Conservation (phyloP, 768 basidiomycete species). For the Agaricus subrufescens region DNA sequence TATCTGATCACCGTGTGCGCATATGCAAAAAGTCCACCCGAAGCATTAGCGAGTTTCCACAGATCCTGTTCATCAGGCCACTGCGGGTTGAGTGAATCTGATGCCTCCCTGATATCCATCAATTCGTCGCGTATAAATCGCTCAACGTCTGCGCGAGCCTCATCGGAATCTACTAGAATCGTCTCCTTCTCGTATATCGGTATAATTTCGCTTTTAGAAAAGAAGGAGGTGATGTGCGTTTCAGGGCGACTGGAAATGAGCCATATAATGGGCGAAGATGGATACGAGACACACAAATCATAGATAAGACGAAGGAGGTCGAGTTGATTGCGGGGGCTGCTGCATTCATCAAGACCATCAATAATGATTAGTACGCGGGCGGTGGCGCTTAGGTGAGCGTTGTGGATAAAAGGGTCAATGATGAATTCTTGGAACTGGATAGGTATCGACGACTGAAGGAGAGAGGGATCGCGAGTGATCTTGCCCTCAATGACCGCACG, state of each 20-base stretch:
- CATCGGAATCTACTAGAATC: too few species aligned
- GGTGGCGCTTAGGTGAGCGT: too few species aligned
- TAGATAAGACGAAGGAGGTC: neutral
- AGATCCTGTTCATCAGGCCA: too few species aligned
- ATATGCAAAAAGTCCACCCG: neutral
- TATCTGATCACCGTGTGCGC: neutral
- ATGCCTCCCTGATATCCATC: too few species aligned
- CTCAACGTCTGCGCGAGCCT: neutral
- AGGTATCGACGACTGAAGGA: neutral
- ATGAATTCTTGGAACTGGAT: too few species aligned
- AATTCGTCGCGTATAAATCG: neutral
- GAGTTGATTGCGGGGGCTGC: neutral
- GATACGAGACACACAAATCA: neutral
- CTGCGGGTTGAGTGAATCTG: too few species aligned
- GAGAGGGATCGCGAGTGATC: constrained; percentile 6
- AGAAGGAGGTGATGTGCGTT: too few species aligned
- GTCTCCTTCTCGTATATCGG: too few species aligned
- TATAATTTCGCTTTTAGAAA: too few species aligned
- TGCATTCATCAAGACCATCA: neutral
- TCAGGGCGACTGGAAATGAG: too few species aligned
- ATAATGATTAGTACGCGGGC: neutral
- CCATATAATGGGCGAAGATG: neutral
- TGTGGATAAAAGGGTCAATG: too few species aligned
- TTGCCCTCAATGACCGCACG: constrained; percentile 3
- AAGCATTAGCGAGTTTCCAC: too few species aligned